Conservation (phyloP, 2,329 filamentous ascomycete species). For the Pseudogymnoascus sp. region DNA sequence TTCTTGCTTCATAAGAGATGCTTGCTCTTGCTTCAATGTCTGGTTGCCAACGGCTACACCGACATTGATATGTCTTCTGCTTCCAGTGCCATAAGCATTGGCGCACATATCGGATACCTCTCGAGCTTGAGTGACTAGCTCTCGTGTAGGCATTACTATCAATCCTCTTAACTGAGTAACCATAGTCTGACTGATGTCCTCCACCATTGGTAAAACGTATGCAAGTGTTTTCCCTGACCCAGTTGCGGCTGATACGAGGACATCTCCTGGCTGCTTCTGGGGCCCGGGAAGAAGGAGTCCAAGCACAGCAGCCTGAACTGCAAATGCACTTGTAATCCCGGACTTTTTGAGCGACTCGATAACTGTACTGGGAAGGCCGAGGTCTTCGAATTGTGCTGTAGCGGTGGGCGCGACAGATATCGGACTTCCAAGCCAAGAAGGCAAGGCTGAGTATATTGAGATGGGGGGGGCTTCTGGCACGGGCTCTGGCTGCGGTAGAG, state of each 20-base stretch:
- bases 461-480: constrained; percentile 47
- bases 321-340: constrained; percentile 63
- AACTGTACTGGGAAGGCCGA: constrained; percentile 55
- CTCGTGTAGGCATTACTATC: constrained; percentile 82
- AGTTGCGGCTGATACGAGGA: constrained; percentile 86
- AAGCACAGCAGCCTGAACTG: constrained; percentile 71
- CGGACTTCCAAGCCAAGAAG: constrained; percentile 71
- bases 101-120: constrained; percentile 69
- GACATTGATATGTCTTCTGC: constrained; percentile 62
- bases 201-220: constrained; percentile 79
- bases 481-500: constrained; percentile 69
- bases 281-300: constrained; percentile 66
- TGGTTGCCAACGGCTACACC: constrained; percentile 78
- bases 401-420: constrained; percentile 56
- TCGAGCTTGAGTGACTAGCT: constrained; percentile 79
- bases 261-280: constrained; percentile 58
- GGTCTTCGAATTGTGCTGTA: constrained; percentile 50
- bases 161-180: constrained; percentile 66
- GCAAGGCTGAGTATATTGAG: constrained; percentile 69
- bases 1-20: constrained; percentile 52
- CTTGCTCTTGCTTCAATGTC: constrained; percentile 58
- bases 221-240: constrained; percentile 93
- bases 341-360: constrained; percentile 56
- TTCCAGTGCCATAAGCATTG: constrained; percentile 45
- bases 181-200: constrained; percentile 57